Evolutionary conservation across 2,329 filamentous ascomycete species (phyloP), one percentile per base, ranked within the genome.

Genomic region (Claviceps arundinis): DNA sequence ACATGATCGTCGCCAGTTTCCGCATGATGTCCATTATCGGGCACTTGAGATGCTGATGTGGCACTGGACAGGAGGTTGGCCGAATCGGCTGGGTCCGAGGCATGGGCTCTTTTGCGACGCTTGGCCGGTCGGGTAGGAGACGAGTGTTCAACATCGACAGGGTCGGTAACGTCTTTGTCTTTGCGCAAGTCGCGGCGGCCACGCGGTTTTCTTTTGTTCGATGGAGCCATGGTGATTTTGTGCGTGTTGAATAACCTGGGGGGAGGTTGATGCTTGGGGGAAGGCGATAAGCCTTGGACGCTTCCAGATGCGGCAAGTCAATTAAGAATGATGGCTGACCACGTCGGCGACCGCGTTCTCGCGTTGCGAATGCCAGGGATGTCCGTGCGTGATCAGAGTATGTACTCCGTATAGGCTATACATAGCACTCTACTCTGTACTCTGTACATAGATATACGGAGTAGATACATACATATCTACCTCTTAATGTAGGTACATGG

Each of bases 41-140:
- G 70, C 37, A 64, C 58, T 70, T 77, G 55, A 50, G 52, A 42
- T 17, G 46, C 50, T 16, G 53, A 47, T 16, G 56, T 43, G 34
- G 49, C 53, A 37, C 49, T 45, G 22, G 54, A 60, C 50, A 60
- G 53, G 53, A 34, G 45, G 48, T 47, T 51, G 47, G 48, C 50
- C 43, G 50, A 47, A 48, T 50, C 55, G 50, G 55, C 43, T 30
- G 54, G 24, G 42, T 52, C 45, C 40, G 57, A 52, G 40, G 57
- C 59, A 6, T 41, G 48, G 34, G 55, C 78, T 73, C 78, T 80
- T 70, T 75, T 83, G 68, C 80, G 77, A 61, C 80, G 78, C 70
- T 84, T 84, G 11, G 74, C 69, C n/a, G 80, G 80, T 51, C 79
- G 75, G 54, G 73, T 77, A 14, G 80, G 80, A 4, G 80, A 83